A percentile compares a stretch with the other conserved stretches of the same genome.
Evolutionary conservation across 2,329 filamentous ascomycete species (phyloP).

Genomic region (Aspergillus thermomutatus): DNA sequence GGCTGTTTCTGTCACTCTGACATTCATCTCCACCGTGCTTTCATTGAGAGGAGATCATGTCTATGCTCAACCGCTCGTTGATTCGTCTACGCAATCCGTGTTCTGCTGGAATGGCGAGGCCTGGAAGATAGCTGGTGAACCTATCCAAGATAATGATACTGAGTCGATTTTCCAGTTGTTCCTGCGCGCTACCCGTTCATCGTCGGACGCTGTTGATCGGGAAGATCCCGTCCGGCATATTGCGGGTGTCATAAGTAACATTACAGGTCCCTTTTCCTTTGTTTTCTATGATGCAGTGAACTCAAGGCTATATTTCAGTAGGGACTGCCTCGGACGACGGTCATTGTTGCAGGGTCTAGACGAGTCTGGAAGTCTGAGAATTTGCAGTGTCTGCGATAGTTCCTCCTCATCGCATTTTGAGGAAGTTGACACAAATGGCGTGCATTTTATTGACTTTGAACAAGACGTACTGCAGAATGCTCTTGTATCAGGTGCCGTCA

Average conservation of each 20-base stretch:
- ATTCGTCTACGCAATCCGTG: constrained; percentile 56
- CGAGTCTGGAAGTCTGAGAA: constrained; percentile 49
- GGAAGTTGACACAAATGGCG: constrained; percentile 81
- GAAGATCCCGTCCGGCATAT: constrained; percentile 26
- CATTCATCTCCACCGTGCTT: constrained; percentile 81
- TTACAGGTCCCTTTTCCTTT: constrained; percentile 86
- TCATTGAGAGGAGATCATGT: constrained; percentile 74
- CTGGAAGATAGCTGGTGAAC: constrained; percentile 65
- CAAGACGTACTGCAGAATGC: constrained; percentile 7
- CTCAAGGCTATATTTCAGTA: constrained; percentile 70
- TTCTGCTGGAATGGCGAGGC: constrained; percentile 98
- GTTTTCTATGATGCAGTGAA: constrained; percentile 69
- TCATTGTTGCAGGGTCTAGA: constrained; percentile 65
- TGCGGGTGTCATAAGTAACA: constrained; percentile 52
- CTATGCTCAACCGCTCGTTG: constrained; percentile 68
- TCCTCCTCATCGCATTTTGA: constrained; percentile 54
- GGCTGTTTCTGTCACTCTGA: constrained; percentile 45
- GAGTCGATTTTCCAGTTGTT: constrained; percentile 64
- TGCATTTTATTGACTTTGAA: constrained; percentile 65
- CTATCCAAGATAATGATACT: constrained; percentile 73
- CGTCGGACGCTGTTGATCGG: constrained; percentile 1
- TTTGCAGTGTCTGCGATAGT: constrained; percentile 69
- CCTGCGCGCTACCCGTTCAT: constrained; percentile 36
- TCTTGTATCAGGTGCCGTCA: constrained; percentile 2
- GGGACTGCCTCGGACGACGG: constrained; percentile 82